Conservation (phyloP, 768 basidiomycete genomes). For the Fibroporia radiculosa region DNA sequence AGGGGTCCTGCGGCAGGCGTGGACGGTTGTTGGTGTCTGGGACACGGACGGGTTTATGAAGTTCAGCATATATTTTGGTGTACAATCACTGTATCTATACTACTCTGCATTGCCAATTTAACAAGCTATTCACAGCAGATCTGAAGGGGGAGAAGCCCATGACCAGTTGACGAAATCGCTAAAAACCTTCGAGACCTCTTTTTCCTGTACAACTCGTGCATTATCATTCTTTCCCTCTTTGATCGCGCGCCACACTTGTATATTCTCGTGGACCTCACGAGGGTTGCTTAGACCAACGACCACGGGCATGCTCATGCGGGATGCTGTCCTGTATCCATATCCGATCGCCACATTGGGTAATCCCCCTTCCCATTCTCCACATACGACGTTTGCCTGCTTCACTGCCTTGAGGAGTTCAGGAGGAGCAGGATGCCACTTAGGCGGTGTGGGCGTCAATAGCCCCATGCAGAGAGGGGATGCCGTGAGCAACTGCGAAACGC, state of each 20-base stretch:
- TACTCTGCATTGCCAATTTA: slow-evolving; percentile 3
- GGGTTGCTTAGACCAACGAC: slow-evolving; percentile 68
- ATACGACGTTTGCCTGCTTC: slow-evolving; percentile 24
- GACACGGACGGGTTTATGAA: slow-evolving; percentile 1
- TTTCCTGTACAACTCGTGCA: slow-evolving; percentile 37
- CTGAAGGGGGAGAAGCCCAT: slow-evolving; percentile 55
- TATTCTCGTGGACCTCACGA: slow-evolving; percentile 66
- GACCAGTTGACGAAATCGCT: slow-evolving; percentile 31
- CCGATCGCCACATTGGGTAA: slow-evolving; percentile 67
- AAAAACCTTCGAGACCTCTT: slow-evolving; percentile 36
- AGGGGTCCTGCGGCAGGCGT: slow-evolving; percentile 13
- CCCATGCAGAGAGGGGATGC: slow-evolving; percentile 88
- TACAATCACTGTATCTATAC: slow-evolving; percentile 6
- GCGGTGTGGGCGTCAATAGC: slow-evolving; percentile 50
- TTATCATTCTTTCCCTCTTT: slow-evolving; percentile 28
- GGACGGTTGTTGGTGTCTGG: not conserved
- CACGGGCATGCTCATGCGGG: slow-evolving; percentile 43
- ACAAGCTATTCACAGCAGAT: not conserved
- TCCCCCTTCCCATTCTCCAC: slow-evolving; percentile 32
- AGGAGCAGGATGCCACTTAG: slow-evolving; percentile 76
- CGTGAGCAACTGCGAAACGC: slow-evolving; percentile 58
- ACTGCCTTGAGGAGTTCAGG: slow-evolving; percentile 36
- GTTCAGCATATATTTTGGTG: not conserved
- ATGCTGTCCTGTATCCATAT: slow-evolving; percentile 50
- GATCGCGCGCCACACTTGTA: slow-evolving; percentile 60